Base-by-base conservation (phyloP, 768 basidiomycete genomes). In the Russula emetica region DNA sequence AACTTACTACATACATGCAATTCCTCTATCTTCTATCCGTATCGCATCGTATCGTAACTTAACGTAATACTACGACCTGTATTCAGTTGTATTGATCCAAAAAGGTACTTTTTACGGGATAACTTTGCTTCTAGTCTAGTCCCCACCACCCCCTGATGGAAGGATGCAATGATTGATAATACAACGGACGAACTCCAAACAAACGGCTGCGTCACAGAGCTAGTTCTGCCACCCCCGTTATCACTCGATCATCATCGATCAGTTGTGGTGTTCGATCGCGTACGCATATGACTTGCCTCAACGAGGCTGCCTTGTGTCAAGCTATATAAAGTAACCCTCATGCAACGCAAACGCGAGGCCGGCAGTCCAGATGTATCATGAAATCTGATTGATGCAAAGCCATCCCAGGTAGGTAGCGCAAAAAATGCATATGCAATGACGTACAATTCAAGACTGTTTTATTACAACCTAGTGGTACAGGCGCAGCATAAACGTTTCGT, bases 381-480 rank as follows among this genome's bases (percentile, higher is more conserved):
- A 4, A 6, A 40, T 40, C 32, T 49, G 26, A 45, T 55, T 42
- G 38, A 44, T 57, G 30, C 38, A 14, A n/a, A 52, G 54, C 42
- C 55, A 55, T 56, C 40, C 59, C 16, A 55, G 1, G n/a, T 61
- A 36, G 36, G n/a, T 64, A 52, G 20, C 42, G 16, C 3, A 40
- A 36, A n/a, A 61, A 57, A 45, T n/a, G 50, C 10, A 47, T 60
- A 28, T 60, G 63, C 40, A 42, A 61, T 65, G 64, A 65, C 64
- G 64, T 61, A 65, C 63, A 44, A 16, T 47, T 47, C n/a, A 50
- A 49, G 32, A 34, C 47, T 51, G 42, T 56, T 50, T 47, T 47
- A 22, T 34, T 50, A 64, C 54, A 60, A 56, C 54, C 40, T 64
- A 64, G 58, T 45, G 55, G 64, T 65, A 65, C 64, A 65, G 36